Evolutionary conservation across 352 stramenopile genomes (phyloP), one percentile per base, ranked within the genome.

Genomic region (Globisporangium irregulare): DNA sequence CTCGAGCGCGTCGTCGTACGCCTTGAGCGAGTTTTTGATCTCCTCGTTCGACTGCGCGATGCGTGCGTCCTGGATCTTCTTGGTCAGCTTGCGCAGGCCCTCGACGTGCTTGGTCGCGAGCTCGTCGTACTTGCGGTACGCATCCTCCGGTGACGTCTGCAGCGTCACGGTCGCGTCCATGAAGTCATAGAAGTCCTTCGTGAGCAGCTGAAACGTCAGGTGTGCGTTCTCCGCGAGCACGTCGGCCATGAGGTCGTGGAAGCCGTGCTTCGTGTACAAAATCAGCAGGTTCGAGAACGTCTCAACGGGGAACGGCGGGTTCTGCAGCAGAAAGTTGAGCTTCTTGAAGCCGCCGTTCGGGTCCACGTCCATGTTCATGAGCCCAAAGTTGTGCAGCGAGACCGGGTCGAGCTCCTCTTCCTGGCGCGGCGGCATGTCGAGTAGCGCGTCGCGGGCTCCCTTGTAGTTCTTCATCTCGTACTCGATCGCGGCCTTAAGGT

Each of bases 201-300:
- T 90, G 20, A 99, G 80, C 62, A 98, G 80, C 72, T 98, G 95
- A 73, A 97, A 97, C 25, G 94, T 98, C 64, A 98, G 67, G 65
- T 98, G 93, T 5, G 86, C 73, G 64, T 98, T 98, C 74, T 99
- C 91, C 32, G 96, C 96, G n/a, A 99, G 81, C 56, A 98, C 90
- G 62, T 98, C 96, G 20, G 92, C 93, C 72, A 98, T 97, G 51
- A 99, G 82, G 73, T 98, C 91, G 69, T 98, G 92, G 69, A 98
- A 97, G 29, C 91, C 85, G 77, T 98, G 94, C 73, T 98, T 98
- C 22, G 87, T 97, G 81, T 98, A 97, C 65, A 99, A 70, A 50
- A 94, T 91, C 12, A 99, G 74, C 61, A 99, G 66, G 66, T 99
- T 99, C 3, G 91, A 92, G 67, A 99, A 98, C 10, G 95, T 98